Evolutionary conservation across 768 basidiomycete genomes (phyloP).

Genomic region (Xerocomellus intermedius): DNA sequence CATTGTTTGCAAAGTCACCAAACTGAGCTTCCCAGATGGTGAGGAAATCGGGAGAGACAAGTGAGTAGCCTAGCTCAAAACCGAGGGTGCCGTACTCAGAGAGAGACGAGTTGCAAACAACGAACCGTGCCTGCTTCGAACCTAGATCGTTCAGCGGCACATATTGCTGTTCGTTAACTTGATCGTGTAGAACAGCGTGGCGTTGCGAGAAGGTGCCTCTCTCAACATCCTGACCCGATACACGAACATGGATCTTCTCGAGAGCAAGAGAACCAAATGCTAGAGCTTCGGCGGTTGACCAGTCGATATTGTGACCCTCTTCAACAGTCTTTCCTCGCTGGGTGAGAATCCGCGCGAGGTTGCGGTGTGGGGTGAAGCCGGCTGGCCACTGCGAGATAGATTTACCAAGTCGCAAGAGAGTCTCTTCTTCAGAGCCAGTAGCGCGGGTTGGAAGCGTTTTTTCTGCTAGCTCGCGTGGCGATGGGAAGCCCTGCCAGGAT

Average conservation of each 20-base stretch:
- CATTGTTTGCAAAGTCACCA: constrained; percentile 97
- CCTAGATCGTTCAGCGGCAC: constrained; percentile 87
- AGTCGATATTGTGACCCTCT: constrained; percentile 92
- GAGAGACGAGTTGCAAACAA: constrained; percentile 94
- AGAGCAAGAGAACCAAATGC: constrained; percentile 92
- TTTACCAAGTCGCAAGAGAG: constrained; percentile 81
- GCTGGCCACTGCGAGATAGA: constrained; percentile 83
- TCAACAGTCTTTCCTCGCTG: constrained; percentile 88
- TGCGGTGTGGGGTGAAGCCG: constrained; percentile 85
- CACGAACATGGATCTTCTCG: constrained; percentile 90
- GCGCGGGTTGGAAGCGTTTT: constrained; percentile 85
- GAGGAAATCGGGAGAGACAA: constrained; percentile 89
- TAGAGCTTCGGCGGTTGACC: constrained; percentile 97
- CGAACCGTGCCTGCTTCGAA: constrained; percentile 86
- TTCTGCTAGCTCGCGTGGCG: constrained; percentile 92
- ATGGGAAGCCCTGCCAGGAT: constrained; percentile 98
- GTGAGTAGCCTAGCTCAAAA: constrained; percentile 97
- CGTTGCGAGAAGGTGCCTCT: constrained; percentile 99
- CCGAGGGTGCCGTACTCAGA: constrained; percentile 95
- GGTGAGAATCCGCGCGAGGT: constrained; percentile 88
- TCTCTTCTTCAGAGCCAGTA: constrained; percentile 77
- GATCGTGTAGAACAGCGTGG: constrained; percentile 96
- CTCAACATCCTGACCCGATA: constrained; percentile 98
- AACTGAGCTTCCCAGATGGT: constrained; percentile 99
- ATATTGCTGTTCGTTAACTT: constrained; percentile 88